Evolutionary conservation across 2,329 filamentous ascomycete genomes (phyloP), one percentile per base, ranked within the genome.

Genomic region (Xylaria polymorpha): DNA sequence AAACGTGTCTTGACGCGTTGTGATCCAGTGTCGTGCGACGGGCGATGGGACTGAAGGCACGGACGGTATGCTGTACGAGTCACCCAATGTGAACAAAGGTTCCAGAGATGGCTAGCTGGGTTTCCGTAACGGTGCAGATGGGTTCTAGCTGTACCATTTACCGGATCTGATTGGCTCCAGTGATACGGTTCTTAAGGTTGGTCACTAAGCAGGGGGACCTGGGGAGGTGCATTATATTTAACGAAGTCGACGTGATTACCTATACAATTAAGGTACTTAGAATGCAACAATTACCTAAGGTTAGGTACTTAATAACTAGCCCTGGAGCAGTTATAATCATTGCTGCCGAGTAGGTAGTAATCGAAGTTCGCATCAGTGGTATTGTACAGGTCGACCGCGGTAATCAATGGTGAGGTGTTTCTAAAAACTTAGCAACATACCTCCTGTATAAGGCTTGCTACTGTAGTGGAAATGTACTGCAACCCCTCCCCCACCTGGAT

Each of bases 1-100:
- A 12, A 10, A 58, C 55, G 55, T 58, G 55, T 43, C 56, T 59
- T 35, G 56, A 59, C 56, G 56, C 56, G 56, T 59, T 59, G 15
- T 20, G 56, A 37, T 12, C 39, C 43, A 58, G 55, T 25, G 35
- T 43, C 12, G 37, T 57, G 55, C 0, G 22, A 58, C 25, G 55
- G 15, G 37, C 1, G 55, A 57, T 25, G 20, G 37, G 32, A 55
- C 32, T 29, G 3, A 29, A 29, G 25, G 25, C 4, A 29, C 25
- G 25, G 25, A 29, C n/a, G 25, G 25, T 29, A 29, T 29, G 51
- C 20, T 57, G 55, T 43, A 43, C 20, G 48, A 57, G 55, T 5
- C 14, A 25, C n/a, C 35, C 1, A 15, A 18, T 43, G 18, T 12
- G 55, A 14, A 43, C 37, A 41, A 41, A 41, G 9, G 4, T 18